Conservation (phyloP, 192 early-diverging fungal species). For the Globomyces pollinis-pini region DNA sequence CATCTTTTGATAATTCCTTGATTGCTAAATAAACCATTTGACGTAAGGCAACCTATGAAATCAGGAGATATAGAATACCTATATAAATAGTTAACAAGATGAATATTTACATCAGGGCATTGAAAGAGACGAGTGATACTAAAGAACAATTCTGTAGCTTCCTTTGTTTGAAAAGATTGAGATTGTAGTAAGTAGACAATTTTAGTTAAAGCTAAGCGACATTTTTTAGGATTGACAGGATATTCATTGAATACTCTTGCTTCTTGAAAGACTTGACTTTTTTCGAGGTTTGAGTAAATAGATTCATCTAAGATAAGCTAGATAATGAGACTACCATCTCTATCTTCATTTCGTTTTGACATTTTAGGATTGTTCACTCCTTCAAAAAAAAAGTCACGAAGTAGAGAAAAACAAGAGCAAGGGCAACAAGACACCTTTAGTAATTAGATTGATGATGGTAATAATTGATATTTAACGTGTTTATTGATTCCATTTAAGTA, state of each 20-base stretch:
- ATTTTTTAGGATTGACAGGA: conserved; percentile 92
- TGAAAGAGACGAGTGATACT: conserved; percentile 97
- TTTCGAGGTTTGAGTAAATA: conserved; percentile 61
- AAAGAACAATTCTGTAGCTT: conserved; percentile 97
- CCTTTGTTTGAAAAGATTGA: conserved; percentile 82
- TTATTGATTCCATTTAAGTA: no score
- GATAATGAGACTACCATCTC: background rate
- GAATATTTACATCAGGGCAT: conserved; percentile 71
- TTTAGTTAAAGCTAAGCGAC: conserved; percentile 84
- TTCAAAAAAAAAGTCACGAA: background rate
- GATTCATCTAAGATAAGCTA: conserved; percentile 17
- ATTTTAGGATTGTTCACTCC: background rate
- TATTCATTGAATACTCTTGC: conserved; percentile 94
- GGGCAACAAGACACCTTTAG: background rate
- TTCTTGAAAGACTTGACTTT: conserved; percentile 88
- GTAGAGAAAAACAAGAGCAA: background rate
- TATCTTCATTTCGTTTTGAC: conserved; percentile 7
- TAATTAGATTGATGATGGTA: no score
- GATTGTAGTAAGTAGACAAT: conserved; percentile 87
- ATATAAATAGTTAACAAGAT: background rate
- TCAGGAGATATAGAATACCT: conserved; percentile 1
- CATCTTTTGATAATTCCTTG: conserved; percentile 87
- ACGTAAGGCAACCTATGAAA: conserved; percentile 72
- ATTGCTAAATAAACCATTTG: conserved; percentile 98
- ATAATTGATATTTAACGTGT: no score